Evolutionary conservation across 805 yeast genomes (phyloP).

Genomic region (Cyberlindnera xylosilytica): DNA sequence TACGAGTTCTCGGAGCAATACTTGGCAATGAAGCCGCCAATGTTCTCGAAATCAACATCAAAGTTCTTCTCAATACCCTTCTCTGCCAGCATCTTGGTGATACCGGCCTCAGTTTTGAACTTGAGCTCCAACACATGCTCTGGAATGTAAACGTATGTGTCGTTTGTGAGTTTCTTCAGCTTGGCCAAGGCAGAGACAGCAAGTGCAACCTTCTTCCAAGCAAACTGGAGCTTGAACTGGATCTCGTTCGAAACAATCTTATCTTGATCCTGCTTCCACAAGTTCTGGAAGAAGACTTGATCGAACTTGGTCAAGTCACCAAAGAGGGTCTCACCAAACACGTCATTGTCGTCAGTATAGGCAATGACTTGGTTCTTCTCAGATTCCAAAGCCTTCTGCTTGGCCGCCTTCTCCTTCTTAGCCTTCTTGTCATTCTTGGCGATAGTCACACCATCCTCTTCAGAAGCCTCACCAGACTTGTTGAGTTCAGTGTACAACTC

Average conservation of each 20-base stretch:
- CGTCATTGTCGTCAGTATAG: slow-evolving; percentile 50
- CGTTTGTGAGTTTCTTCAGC: slow-evolving; percentile 20
- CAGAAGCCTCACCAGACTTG: slow-evolving; percentile 17
- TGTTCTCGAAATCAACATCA: slow-evolving; percentile 15
- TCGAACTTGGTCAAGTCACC: slow-evolving; percentile 44
- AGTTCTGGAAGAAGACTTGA: slow-evolving; percentile 38
- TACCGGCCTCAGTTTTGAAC: slow-evolving; percentile 20
- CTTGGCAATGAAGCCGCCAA: slow-evolving; percentile 13
- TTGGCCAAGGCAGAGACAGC: slow-evolving; percentile 22
- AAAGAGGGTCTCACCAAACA: slow-evolving; percentile 49
- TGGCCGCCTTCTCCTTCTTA: slow-evolving; percentile 39
- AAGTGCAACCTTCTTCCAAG: slow-evolving; percentile 24
- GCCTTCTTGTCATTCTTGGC: slow-evolving; percentile 57
- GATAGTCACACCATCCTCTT: slow-evolving; percentile 21
- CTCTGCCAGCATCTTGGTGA: slow-evolving; percentile 24
- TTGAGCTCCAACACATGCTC: slow-evolving; percentile 22
- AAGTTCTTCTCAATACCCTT: slow-evolving; percentile 27
- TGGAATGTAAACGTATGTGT: slow-evolving; percentile 19
- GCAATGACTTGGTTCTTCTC: slow-evolving; percentile 43
- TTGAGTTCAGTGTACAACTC: slow-evolving; percentile 41
- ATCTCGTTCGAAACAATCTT: slow-evolving; percentile 27
- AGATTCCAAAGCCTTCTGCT: slow-evolving; percentile 50
- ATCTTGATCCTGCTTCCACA: slow-evolving; percentile 42
- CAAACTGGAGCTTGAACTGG: slow-evolving; percentile 25
- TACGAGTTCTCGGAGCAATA: slow-evolving; percentile 11